phyloP scores from a whole-genome alignment of 257 asterid genomes.

The Nicotiana undulata region DNA sequence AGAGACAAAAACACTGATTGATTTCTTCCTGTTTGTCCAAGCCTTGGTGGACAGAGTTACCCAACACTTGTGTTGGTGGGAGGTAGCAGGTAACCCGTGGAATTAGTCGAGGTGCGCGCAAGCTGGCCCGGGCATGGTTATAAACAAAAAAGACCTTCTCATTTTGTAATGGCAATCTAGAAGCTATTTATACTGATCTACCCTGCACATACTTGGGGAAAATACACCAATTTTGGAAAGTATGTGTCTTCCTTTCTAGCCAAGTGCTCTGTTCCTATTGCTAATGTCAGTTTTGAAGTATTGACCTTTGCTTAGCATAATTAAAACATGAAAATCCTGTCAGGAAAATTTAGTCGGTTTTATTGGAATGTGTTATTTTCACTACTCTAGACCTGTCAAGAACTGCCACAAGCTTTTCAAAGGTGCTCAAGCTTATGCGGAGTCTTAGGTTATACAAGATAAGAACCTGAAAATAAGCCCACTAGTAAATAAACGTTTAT shows the following conservation, averaged over 20 bases:
- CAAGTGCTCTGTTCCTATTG: background rate
- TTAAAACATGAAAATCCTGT: background rate
- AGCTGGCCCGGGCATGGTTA: no score
- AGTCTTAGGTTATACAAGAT: background rate
- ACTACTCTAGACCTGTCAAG: background rate
- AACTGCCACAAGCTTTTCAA: background rate
- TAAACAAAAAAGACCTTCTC: no score
- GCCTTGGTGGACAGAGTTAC: no score
- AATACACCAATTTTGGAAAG: background rate
- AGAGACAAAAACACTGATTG: no score
- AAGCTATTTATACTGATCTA: background rate
- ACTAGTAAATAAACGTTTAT: background rate
- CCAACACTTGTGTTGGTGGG: no score
- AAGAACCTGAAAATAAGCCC: background rate
- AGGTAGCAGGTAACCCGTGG: no score
- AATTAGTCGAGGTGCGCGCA: no score
- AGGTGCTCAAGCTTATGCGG: background rate
- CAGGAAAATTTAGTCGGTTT: background rate
- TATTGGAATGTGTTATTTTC: no score
- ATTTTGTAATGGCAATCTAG: background rate
- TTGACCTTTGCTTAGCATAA: background rate
- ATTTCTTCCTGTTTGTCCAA: no score
- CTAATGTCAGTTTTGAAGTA: background rate
- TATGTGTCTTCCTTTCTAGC: background rate
- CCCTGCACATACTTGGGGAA: background rate